phyloP scores from a whole-genome alignment of 129 eudicot genomes.

The Chrysanthemum lavandulifolium region DNA sequence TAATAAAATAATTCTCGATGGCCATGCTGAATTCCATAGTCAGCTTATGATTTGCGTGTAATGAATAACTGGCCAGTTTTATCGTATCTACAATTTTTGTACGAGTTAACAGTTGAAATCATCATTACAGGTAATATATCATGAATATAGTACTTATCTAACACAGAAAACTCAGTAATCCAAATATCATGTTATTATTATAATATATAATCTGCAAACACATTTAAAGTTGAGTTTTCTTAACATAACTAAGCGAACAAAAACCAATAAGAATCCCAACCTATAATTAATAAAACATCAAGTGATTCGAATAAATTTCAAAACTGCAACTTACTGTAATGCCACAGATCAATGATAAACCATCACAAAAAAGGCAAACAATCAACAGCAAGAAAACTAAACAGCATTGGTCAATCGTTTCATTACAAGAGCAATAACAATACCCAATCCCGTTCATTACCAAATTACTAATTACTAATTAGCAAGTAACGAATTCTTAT shows the following conservation, averaged over 20 bases:
- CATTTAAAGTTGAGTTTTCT: no score
- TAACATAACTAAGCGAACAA: no score
- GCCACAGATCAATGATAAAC: not conserved
- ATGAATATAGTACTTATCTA: conserved; percentile 1
- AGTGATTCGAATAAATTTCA: not conserved
- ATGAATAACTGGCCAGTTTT: not conserved
- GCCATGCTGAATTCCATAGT: no score
- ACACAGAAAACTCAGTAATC: not conserved
- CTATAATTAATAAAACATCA: not conserved
- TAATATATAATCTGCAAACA: not conserved
- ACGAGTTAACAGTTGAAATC: not conserved
- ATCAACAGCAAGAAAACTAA: not conserved
- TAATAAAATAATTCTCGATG: no score
- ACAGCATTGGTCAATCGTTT: not conserved
- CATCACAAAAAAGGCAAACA: conserved; percentile 10
- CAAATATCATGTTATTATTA: not conserved
- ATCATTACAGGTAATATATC: conserved; percentile 8
- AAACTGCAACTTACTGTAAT: not conserved
- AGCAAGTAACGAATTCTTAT: no score
- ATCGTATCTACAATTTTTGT: not conserved
- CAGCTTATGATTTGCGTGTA: not conserved
- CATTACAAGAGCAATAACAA: not conserved
- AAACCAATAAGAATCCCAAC: no score
- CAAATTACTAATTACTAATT: no score
- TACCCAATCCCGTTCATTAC: not conserved